These are phyloP conservation scores for Candida ovalis DNA, from an alignment of 805 yeast species.

Conservation along the genomic window DNA sequence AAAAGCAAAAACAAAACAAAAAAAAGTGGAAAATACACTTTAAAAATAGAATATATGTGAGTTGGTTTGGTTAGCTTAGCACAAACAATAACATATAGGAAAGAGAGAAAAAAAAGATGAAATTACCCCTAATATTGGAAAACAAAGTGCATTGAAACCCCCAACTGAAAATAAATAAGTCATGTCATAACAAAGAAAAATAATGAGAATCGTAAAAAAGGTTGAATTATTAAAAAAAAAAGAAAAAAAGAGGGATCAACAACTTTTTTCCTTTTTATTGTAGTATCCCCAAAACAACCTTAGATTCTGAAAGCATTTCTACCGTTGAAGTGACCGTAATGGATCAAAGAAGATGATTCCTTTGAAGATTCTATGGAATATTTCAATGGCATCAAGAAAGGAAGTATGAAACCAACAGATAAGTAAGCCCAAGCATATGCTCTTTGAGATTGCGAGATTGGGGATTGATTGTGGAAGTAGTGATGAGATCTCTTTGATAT, in stretches of 20 bases:
- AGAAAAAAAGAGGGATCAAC: neutral
- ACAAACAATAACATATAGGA: too few species aligned
- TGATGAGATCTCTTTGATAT: conserved; percentile 1
- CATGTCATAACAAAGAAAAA: neutral
- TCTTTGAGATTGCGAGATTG: conserved; percentile 16
- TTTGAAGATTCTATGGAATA: conserved; percentile 18
- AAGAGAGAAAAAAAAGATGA: too few species aligned
- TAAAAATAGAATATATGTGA: too few species aligned
- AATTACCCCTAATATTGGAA: neutral
- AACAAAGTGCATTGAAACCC: neutral
- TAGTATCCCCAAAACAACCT: neutral
- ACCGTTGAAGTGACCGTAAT: conserved; percentile 27
- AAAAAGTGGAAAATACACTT: too few species aligned
- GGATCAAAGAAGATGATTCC: conserved; percentile 10
- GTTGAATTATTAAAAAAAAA: neutral
- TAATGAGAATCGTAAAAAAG: neutral
- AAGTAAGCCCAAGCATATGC: conserved; percentile 29
- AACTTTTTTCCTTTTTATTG: neutral
- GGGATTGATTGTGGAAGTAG: neutral
- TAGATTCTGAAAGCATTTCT: conserved; percentile 32
- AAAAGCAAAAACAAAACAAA: too few species aligned
- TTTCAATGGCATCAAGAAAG: conserved; percentile 32
- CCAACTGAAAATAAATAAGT: neutral
- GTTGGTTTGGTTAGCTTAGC: too few species aligned
- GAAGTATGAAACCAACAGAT: conserved; percentile 32